Base-by-base conservation (phyloP, 441 rosid species). In the Arabidopsis hybrid region DNA sequence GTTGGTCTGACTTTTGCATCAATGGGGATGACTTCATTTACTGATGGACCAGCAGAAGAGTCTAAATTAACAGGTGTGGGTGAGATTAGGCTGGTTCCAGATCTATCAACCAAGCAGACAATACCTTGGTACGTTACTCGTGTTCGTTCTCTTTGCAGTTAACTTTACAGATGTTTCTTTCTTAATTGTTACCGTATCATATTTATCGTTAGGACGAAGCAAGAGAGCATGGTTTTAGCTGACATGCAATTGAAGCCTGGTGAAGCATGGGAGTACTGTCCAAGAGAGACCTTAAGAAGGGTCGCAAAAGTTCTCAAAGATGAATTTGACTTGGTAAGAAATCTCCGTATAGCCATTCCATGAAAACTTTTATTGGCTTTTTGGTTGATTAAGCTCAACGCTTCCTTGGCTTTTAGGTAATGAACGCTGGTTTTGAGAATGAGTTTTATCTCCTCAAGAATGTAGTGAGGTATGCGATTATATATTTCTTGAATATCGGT, bases 361-460 rank as follows among this genome's bases (percentile, higher is more conserved):
- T 9, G 16, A 21, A 58, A 14, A 70, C 16, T 18, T 31, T 46
- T 39, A 8, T 21, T 62, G 40, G 50, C 63, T 61, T 21, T 64
- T 67, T 67, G 10, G 42, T 63, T 60, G 36, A 56, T 69, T 65
- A 18, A 71, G 40, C 81, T 67, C 57, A 45, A 60, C 35, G 17
- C 58, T 46, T 35, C 5, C 63, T 47, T 68, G 14, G 72, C n/a
- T 64, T 58, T 57, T 84, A 95, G 98, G 91, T 80, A 57, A 80
- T 95, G 93, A 89, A 93, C 84, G 96, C 99, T 31, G 99, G 99
- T 74, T 95, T 91, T 74, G 99, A 95, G 76, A 93, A 82, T 76
- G 99, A 95, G 80, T 95, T 95, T 80, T 82, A 82, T 72, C 88
- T 95, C 73, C 85, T 95, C 73, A 93, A 91, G 86, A 87, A 82